Base-by-base conservation (phyloP, 805 yeast species). In the Starmerella potacharoeniae region DNA sequence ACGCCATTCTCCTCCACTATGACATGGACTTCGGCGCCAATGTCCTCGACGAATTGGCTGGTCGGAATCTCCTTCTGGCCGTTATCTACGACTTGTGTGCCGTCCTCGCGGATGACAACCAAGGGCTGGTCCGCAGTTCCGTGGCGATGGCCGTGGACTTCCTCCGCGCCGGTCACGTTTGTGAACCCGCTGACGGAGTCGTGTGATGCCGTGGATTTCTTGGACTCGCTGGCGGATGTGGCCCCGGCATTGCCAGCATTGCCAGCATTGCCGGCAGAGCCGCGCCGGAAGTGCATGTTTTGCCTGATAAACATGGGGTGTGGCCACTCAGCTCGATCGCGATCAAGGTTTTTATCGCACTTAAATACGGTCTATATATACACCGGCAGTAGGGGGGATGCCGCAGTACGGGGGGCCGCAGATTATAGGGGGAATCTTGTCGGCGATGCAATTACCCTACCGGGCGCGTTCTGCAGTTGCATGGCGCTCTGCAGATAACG, bases 11-110 rank as follows among this genome's bases (percentile, higher is more conserved):
- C 49, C 17, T 42, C 49, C 8, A 46, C 53, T 2, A 35, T 41
- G n/a, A 54, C 46, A 13, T 55, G 56, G 10, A 57, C 58, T 45
- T 57, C 58, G 9, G 55, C 60, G n/a, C 60, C 60, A 30, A 54
- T 37, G 33, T 57, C 58, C 16, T 57, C 60, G 7, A 52, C 58
- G 16, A 42, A 55, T 28, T 54, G 52, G 16, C 53, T 57, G 49
- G 54, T 52, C 2, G 56, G 55, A 2, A 48, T 49, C 13, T 52
- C 58, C 29, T 55, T 55, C 37, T 51, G 42, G 31, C 52, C 55
- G 34, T 51, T 47, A 39, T 51, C 57, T 3, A 54, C 13, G 16
- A 16, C 31, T 9, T 37, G 51, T 7, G 47, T 39, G 3, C 48
- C 49, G 17, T 54, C 48, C 28, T 30, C 43, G 3, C 33, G 41